A percentile compares a stretch with the other conserved stretches of the same genome.
Evolutionary conservation across 179 eudicot genomes (phyloP).

Genomic region (Nepenthes alata): DNA sequence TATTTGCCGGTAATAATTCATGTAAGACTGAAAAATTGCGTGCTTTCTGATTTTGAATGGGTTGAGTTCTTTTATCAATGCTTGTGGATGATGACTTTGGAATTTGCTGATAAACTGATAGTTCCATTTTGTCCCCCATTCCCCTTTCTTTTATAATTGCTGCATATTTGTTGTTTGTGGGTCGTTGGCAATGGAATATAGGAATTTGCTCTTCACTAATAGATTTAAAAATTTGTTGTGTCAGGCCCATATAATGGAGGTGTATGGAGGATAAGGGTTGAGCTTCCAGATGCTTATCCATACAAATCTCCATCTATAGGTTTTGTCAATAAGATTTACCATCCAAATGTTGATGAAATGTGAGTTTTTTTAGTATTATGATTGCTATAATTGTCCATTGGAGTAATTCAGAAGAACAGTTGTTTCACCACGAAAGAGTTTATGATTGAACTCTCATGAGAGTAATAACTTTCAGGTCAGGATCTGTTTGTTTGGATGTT

Average conservation of each 20-base stretch:
- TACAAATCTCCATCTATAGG: conserved; percentile 70
- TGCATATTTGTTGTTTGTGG: no score
- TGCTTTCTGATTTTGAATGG: no score
- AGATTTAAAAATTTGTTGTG: neutral
- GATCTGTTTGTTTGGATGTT: conserved; percentile 63
- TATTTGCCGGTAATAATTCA: no score
- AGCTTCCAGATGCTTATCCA: conserved; percentile 69
- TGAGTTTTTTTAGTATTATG: conserved; percentile 18
- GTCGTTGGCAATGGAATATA: no score
- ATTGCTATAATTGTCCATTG: neutral
- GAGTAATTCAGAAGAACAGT: neutral
- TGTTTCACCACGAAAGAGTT: neutral
- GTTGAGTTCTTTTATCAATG: no score
- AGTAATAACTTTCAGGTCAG: conserved; percentile 36
- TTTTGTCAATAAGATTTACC: conserved; percentile 56
- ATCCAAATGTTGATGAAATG: conserved; percentile 72
- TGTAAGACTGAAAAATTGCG: no score
- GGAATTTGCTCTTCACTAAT: no score
- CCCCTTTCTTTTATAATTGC: no score
- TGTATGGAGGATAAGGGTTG: conserved; percentile 61
- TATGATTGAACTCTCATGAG: conserved; percentile 6
- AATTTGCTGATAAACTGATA: no score
- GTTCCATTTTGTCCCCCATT: no score
- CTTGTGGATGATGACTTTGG: no score
- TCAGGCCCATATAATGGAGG: conserved; percentile 70